These are phyloP conservation scores for Fusarium longipes DNA, from an alignment of 2,329 filamentous ascomycete genomes.

Conservation along the genomic window DNA sequence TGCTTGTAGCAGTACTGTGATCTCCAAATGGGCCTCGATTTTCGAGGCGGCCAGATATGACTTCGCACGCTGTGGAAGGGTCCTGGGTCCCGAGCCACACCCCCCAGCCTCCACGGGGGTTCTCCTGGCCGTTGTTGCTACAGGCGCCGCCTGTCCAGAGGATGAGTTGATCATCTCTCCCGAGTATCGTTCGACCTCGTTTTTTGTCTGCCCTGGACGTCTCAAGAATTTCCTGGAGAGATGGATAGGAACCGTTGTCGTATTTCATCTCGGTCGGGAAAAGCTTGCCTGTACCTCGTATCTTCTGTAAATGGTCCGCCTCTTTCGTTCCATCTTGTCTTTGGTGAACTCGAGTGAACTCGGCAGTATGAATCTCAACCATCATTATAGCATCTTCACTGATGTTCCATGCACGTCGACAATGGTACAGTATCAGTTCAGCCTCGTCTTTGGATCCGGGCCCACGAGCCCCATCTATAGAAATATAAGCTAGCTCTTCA, in stretches of 20 bases:
- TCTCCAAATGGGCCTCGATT: background rate
- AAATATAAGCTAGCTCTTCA: background rate
- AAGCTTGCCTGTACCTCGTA: background rate
- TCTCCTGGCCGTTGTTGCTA: background rate
- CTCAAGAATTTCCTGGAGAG: background rate
- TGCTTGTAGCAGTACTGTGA: background rate
- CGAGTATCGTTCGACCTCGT: background rate
- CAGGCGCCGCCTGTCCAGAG: background rate
- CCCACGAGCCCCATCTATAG: background rate
- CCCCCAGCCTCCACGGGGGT: background rate
- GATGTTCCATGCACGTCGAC: background rate
- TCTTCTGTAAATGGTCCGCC: background rate
- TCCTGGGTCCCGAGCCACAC: background rate
- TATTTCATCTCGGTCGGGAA: background rate
- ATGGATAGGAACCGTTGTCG: too few species aligned
- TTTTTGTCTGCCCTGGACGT: too few species aligned
- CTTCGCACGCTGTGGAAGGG: fast-evolving
- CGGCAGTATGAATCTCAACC: background rate
- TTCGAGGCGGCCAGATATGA: background rate
- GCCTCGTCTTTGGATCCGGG: background rate
- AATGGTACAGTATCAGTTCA: background rate
- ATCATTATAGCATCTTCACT: background rate
- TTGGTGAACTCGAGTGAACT: background rate
- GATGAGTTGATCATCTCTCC: background rate
- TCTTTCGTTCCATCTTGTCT: fast-evolving